These are phyloP conservation scores for Thielaviopsis ethacetica DNA, from an alignment of 2,329 filamentous ascomycete genomes.

Conservation along the genomic window DNA sequence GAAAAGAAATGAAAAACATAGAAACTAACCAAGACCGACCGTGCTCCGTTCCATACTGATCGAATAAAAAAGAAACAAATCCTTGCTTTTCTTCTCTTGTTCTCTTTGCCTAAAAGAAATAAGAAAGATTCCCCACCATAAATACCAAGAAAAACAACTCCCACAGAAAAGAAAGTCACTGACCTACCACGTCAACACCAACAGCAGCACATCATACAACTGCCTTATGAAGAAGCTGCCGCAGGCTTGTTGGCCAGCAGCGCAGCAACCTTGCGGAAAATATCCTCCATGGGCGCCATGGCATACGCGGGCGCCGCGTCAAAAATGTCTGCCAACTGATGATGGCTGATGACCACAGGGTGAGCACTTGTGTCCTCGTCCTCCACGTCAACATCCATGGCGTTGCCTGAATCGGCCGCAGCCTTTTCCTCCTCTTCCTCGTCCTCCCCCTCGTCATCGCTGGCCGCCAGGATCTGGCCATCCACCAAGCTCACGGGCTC, in stretches of 20 bases:
- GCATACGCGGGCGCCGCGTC: slow-evolving; percentile 53
- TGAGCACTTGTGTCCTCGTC: slow-evolving; percentile 33
- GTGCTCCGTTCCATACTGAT: slow-evolving; percentile 7
- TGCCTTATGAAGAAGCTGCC: not conserved
- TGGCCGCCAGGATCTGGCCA: slow-evolving; percentile 23
- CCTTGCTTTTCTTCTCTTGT: not conserved
- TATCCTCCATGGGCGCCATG: slow-evolving; percentile 54
- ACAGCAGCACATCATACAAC: not conserved
- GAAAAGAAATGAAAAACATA: too few species aligned
- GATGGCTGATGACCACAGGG: slow-evolving; percentile 46
- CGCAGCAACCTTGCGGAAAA: slow-evolving; percentile 57
- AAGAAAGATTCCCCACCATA: not conserved
- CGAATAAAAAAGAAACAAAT: not conserved
- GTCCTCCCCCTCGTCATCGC: slow-evolving; percentile 26
- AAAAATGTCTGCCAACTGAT: slow-evolving; percentile 54
- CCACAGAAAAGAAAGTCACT: too few species aligned
- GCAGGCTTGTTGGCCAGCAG: slow-evolving; percentile 20
- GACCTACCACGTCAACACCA: too few species aligned
- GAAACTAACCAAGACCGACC: not conserved
- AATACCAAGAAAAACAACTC: too few species aligned
- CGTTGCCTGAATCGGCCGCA: too few species aligned
- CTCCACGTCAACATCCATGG: slow-evolving; percentile 17
- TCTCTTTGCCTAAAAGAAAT: not conserved
- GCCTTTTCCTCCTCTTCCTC: slow-evolving; percentile 4
- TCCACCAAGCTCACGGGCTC: slow-evolving; percentile 16